Evolutionary conservation across 2,329 filamentous ascomycete species (phyloP).

Genomic region (Trichothecium sympodiale): DNA sequence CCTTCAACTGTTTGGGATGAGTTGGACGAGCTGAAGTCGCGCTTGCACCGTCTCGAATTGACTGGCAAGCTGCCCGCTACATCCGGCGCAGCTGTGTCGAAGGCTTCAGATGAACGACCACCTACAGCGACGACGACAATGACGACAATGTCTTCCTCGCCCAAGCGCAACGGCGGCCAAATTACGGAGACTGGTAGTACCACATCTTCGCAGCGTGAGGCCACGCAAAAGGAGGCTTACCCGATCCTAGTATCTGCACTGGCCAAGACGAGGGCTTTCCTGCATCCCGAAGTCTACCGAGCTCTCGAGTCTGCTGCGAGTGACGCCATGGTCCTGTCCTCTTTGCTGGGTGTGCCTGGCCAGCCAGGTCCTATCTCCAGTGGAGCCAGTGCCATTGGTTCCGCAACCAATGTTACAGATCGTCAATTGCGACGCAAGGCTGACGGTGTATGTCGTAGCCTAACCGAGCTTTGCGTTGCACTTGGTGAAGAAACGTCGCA

Average conservation of each 20-base stretch:
- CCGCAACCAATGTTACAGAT: slow-evolving; percentile 51
- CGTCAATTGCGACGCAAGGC: slow-evolving; percentile 81
- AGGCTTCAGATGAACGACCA: slow-evolving; percentile 68
- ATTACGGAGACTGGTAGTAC: slow-evolving; percentile 25
- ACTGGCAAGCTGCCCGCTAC: slow-evolving; percentile 79
- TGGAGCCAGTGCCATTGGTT: slow-evolving; percentile 50
- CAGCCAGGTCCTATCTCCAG: slow-evolving; percentile 59
- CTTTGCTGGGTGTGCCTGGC: slow-evolving; percentile 64
- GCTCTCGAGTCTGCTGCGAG: slow-evolving; percentile 70
- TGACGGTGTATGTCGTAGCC: slow-evolving; percentile 81
- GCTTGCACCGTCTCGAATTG: slow-evolving; percentile 80
- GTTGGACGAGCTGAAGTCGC: slow-evolving; percentile 85
- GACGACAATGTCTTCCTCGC: slow-evolving; percentile 84
- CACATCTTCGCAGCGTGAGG: slow-evolving; percentile 26
- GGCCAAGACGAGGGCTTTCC: slow-evolving; percentile 59
- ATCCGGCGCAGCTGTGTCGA: slow-evolving; percentile 68
- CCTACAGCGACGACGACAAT: slow-evolving; percentile 83
- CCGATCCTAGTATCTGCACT: slow-evolving; percentile 74
- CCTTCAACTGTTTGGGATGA: slow-evolving; percentile 97
- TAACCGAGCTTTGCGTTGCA: slow-evolving; percentile 86
- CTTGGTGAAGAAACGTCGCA: slow-evolving; percentile 51
- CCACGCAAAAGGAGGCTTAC: slow-evolving; percentile 42
- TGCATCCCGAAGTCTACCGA: slow-evolving; percentile 62
- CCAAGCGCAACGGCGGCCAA: slow-evolving; percentile 47
- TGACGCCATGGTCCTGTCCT: slow-evolving; percentile 70